These are phyloP conservation scores for Gynostemma pentaphyllum DNA, from an alignment of 306 rosid genomes.

Conservation along the genomic window DNA sequence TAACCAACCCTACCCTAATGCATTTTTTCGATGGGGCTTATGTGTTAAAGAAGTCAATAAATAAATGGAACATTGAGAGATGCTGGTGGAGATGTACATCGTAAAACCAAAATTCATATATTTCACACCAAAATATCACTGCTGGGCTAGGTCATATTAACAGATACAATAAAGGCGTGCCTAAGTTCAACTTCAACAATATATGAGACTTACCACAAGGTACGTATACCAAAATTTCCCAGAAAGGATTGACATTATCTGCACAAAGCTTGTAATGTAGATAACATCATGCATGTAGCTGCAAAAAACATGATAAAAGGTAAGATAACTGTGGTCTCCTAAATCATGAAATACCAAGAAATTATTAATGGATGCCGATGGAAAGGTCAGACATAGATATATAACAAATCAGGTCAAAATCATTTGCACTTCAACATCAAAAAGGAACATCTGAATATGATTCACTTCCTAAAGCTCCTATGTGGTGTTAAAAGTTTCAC, in stretches of 20 bases:
- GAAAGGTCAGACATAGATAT: neutral
- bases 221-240: slow-evolving; percentile 89
- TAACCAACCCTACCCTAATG: neutral
- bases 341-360: neutral
- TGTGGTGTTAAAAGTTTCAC: too few species aligned
- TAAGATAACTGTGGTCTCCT: neutral
- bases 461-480: too few species aligned
- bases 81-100: neutral
- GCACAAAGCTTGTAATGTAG: slow-evolving; percentile 82
- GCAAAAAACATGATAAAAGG: slow-evolving; percentile 17
- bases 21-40: neutral
- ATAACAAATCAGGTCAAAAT: neutral
- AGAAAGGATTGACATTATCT: slow-evolving; percentile 77
- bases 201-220: slow-evolving; percentile 56
- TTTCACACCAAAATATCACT: neutral
- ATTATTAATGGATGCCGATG: neutral
- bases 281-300: slow-evolving; percentile 35
- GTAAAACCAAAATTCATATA: neutral
- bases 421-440: too few species aligned
- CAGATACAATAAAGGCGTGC: neutral
- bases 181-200: neutral
- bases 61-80: neutral
- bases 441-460: too few species aligned
- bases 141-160: neutral
- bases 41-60: neutral